Base-by-base conservation (phyloP, 371 early-diverging fungal genomes). In the Enterospora canceri region DNA sequence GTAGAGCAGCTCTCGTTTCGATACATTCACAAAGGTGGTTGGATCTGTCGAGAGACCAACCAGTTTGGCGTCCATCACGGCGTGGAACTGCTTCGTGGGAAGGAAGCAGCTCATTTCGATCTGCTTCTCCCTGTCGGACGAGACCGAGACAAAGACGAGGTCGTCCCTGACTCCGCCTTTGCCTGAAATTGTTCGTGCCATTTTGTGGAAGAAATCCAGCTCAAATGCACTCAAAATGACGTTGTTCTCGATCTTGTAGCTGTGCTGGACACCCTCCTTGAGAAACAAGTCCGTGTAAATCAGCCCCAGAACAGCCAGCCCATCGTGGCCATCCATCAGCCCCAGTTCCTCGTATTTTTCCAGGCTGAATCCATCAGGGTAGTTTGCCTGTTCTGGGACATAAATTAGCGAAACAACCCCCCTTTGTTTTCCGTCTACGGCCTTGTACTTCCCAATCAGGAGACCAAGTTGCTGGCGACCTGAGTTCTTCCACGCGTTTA, bases 341-440 rank as follows among this genome's bases (percentile, higher is more conserved):
- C 87, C 83, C 16, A 82, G 80, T 23, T 87, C 85, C 1, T 87
- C 84, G 15, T 76, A 21, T 57, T 67, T 66, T 33, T 71, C 75
- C 0, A 94, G 74, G 49, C 84, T 84, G 59, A 94, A 76, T 0
- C 91, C 90, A 67, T 93, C 91, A 24, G 83, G 79, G 62, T 85
- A 87, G 73, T 83, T 83, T 18, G 85, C 83, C 74, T 96, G 96
- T 29, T 87, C 86, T 5, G 94, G 92, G 74, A 94, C 93, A 70
- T 91, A 92, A 56, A 93, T 89, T 0, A 87, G 88, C 70, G 88
- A 88, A 0, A 97, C 95, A 5, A 94, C 90, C 0, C 94, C 94
- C 76, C 93, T 94, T 62, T 91, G 85, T 16, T 24, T 51, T 19
- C 26, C 53, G 3, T 84, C 59, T 72, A 93, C 91, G 16, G 85